These are phyloP conservation scores for Trapa bicornis DNA, from an alignment of 345 rosid genomes.

Conservation along the genomic window DNA sequence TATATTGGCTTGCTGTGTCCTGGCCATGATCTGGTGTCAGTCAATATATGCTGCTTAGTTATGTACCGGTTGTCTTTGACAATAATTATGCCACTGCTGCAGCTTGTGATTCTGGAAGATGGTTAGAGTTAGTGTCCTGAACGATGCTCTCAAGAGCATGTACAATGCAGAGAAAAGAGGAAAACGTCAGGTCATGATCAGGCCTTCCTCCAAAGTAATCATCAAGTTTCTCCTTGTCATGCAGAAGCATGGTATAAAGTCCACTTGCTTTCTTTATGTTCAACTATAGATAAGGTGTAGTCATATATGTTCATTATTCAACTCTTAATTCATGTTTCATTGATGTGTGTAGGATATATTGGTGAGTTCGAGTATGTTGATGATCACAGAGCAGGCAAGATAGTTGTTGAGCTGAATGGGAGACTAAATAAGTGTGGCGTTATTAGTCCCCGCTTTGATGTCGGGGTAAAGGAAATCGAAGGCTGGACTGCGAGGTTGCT, in stretches of 20 bases:
- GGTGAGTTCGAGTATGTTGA: conserved; percentile 79
- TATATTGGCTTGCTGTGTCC: neutral
- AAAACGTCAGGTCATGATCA: conserved; percentile 69
- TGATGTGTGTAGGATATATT: conserved; percentile 37
- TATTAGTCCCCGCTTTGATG: conserved; percentile 73
- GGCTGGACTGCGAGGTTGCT: conserved; percentile 83
- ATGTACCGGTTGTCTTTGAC: neutral
- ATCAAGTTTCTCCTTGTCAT: conserved; percentile 72
- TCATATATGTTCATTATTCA: neutral
- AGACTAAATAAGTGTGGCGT: conserved; percentile 77
- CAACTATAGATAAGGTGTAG: neutral
- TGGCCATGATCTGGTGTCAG: neutral
- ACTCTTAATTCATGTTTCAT: neutral
- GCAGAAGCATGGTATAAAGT: conserved; percentile 63
- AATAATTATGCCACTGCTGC: neutral
- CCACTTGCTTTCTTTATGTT: neutral
- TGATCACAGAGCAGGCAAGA: conserved; percentile 76
- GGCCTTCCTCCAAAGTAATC: conserved; percentile 78
- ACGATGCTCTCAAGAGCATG: conserved; percentile 83
- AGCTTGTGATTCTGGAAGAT: conserved; percentile 21
- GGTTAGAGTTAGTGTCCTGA: conserved; percentile 73
- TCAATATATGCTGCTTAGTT: neutral
- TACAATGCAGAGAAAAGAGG: conserved; percentile 77
- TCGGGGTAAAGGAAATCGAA: conserved; percentile 76
- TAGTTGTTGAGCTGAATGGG: conserved; percentile 69